These are phyloP conservation scores for Acacia concinna DNA, from an alignment of 331 rosid genomes.

Conservation along the genomic window DNA sequence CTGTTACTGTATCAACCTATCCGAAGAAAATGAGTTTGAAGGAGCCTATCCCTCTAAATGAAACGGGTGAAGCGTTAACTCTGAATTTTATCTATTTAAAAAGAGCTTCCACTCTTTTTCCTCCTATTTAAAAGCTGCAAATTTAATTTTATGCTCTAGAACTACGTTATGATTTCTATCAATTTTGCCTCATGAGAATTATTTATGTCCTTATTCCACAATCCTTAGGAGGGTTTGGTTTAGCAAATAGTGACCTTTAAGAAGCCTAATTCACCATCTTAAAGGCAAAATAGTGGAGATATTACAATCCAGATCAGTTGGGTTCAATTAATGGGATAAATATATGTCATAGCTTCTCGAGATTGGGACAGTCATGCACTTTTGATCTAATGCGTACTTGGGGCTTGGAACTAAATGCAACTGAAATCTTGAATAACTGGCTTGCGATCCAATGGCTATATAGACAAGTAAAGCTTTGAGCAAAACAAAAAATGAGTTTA, in stretches of 20 bases:
- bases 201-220: neutral
- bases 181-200: neutral
- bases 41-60: neutral
- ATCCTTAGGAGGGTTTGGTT: conserved; percentile 21
- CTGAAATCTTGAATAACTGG: conserved; percentile 15
- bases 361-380: neutral
- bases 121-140: neutral
- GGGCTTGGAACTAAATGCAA: neutral
- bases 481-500: neutral
- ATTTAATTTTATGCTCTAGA: neutral
- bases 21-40: neutral
- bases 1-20: conserved; percentile 2
- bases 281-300: neutral
- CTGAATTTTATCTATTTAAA: neutral
- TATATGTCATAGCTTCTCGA: neutral
- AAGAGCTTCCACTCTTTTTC: neutral
- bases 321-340: neutral
- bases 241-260: conserved; percentile 8
- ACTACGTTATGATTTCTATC: neutral
- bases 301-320: neutral
- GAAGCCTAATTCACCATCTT: neutral
- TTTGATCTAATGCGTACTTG: neutral
- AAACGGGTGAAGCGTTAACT: neutral
- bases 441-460: neutral
- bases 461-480: neutral